Conservation (phyloP, 768 basidiomycete species). For the Boletus rubroflammeus region DNA sequence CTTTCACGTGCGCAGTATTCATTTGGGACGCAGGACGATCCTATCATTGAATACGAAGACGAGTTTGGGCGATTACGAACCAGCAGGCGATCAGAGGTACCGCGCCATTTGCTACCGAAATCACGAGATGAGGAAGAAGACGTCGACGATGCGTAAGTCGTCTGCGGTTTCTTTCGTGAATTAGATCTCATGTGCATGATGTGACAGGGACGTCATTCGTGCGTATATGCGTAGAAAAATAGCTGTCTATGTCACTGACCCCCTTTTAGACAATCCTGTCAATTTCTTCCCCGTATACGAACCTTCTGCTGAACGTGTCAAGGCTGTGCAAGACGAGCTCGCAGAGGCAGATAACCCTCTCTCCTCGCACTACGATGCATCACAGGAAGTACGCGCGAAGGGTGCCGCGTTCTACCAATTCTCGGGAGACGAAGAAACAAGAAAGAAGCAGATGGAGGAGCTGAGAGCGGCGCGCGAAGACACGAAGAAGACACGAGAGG, state of each 20-base stretch:
- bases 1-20: not conserved
- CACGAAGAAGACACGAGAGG: constrained; percentile 61
- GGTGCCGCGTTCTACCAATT: constrained; percentile 94
- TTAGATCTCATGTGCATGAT: not conserved
- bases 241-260: not conserved
- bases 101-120: constrained; percentile 54
- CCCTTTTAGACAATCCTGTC: constrained; percentile 64
- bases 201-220: constrained; percentile 59
- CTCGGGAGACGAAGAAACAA: constrained; percentile 76
- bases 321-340: constrained; percentile 66
- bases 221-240: constrained; percentile 13
- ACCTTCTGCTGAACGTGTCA: constrained; percentile 75
- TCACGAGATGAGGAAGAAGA: constrained; percentile 39
- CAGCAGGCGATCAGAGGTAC: constrained; percentile 70
- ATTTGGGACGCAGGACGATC: constrained; percentile 52
- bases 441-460: constrained; percentile 80
- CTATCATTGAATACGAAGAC: constrained; percentile 81
- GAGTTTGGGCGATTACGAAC: constrained; percentile 80
- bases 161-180: not conserved
- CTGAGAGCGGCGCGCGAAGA: constrained; percentile 64
- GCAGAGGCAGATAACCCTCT: constrained; percentile 70
- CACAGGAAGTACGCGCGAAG: constrained; percentile 77
- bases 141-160: constrained; percentile 54
- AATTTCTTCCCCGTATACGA: constrained; percentile 87
- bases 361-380: constrained; percentile 76